A percentile compares a stretch with the other conserved stretches of the same genome.
phyloP scores from a whole-genome alignment of 2,329 filamentous ascomycete genomes.

The Davidsoniella eucalypti region DNA sequence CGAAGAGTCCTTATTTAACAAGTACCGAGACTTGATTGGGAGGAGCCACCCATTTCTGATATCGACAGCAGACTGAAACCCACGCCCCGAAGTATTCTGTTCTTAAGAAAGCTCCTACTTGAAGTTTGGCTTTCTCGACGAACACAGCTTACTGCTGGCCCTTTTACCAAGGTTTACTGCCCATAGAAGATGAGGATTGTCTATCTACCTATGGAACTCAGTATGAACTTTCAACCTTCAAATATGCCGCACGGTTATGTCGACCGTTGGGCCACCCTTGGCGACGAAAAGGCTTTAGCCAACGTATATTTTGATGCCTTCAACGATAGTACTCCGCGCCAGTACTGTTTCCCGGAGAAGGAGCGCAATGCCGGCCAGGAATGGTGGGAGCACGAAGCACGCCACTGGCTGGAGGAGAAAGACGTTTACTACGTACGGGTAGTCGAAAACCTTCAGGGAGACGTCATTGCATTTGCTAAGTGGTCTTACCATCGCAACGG shows the following conservation, averaged over 20 bases:
- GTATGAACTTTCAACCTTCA: too few species aligned
- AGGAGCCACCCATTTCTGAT: too few species aligned
- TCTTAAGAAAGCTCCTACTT: too few species aligned
- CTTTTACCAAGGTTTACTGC: too few species aligned
- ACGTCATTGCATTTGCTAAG: slow-evolving; percentile 12
- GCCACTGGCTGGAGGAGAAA: slow-evolving; percentile 7
- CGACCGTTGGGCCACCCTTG: slow-evolving; percentile 5
- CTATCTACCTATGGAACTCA: too few species aligned
- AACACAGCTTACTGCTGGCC: too few species aligned
- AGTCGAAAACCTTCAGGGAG: neutral
- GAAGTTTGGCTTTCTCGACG: too few species aligned
- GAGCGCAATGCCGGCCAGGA: neutral
- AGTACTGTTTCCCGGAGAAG: slow-evolving; percentile 9
- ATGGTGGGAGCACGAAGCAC: slow-evolving; percentile 9
- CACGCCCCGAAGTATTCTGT: too few species aligned
- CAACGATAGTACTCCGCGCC: slow-evolving; percentile 3
- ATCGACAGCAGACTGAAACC: too few species aligned
- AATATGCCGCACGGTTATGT: slow-evolving; percentile 7
- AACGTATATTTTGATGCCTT: slow-evolving; percentile 11
- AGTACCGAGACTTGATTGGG: too few species aligned
- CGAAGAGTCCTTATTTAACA: too few species aligned
- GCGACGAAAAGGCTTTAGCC: slow-evolving; percentile 8
- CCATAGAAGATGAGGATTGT: too few species aligned
- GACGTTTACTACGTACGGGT: slow-evolving; percentile 8
- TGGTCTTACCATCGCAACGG: slow-evolving; percentile 12